Conservation (phyloP, 192 early-diverging fungal genomes). For the Chytriomyces sp. region DNA sequence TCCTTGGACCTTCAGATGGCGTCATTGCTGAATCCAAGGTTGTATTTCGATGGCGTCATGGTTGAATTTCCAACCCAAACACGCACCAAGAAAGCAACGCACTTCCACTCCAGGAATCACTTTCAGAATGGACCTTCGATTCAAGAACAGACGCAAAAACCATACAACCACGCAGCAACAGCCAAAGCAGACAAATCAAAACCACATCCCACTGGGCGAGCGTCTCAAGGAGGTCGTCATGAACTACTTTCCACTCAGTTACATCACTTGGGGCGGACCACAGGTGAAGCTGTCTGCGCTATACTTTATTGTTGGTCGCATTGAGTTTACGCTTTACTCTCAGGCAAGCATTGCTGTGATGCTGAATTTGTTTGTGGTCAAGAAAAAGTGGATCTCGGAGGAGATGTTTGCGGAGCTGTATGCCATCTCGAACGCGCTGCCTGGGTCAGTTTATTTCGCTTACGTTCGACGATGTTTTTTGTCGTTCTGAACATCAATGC, state of each 20-base stretch:
- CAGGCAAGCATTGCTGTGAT: slow-evolving; percentile 61
- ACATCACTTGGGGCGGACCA: slow-evolving; percentile 69
- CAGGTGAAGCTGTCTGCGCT: slow-evolving; percentile 46
- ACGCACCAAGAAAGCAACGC: no score
- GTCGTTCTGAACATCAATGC: neutral
- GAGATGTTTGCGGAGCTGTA: slow-evolving; percentile 69
- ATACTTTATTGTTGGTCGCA: neutral
- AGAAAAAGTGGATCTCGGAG: slow-evolving; percentile 59
- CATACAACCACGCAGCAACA: no score
- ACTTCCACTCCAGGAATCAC: no score
- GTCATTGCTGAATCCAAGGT: no score
- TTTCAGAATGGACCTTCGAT: no score
- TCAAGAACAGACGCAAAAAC: no score
- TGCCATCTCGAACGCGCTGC: slow-evolving; percentile 66
- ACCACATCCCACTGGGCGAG: slow-evolving; percentile 4
- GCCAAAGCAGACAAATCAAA: no score
- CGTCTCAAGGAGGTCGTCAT: slow-evolving; percentile 36
- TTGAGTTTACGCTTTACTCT: neutral
- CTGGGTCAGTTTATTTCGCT: slow-evolving; percentile 44
- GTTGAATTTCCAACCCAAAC: no score
- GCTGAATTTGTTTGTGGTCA: slow-evolving; percentile 59
- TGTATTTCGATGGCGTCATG: no score
- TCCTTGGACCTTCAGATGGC: no score
- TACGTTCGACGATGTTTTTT: slow-evolving; percentile 42
- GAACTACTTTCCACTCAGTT: slow-evolving; percentile 56